Conservation (phyloP, 1,284 basidiomycete genomes). For the Tilletia caries region DNA sequence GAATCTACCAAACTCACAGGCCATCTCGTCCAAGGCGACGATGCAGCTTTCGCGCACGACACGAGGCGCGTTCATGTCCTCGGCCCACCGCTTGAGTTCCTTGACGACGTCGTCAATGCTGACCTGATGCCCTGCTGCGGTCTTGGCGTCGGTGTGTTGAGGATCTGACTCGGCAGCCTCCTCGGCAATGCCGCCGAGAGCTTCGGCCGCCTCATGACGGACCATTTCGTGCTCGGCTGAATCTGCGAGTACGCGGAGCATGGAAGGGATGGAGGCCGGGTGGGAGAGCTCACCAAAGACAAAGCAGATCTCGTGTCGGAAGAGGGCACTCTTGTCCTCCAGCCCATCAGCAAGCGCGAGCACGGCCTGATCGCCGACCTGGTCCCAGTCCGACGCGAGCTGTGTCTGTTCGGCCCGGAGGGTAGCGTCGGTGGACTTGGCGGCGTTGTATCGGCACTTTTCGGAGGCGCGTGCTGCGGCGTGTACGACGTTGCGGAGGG, state of each 20-base stretch:
- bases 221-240: constrained; percentile 88
- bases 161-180: constrained; percentile 59
- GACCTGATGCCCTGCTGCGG: constrained; percentile 50
- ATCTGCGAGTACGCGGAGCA: constrained; percentile 74
- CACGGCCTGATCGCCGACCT: constrained; percentile 62
- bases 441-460: not conserved
- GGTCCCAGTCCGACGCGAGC: not conserved
- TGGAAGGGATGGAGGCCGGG: constrained; percentile 78
- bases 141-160: constrained; percentile 42
- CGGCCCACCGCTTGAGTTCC: constrained; percentile 80
- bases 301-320: constrained; percentile 94
- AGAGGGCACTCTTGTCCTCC: constrained; percentile 75
- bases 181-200: constrained; percentile 89
- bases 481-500: constrained; percentile 63
- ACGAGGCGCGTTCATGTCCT: constrained; percentile 70
- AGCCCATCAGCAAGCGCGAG: constrained; percentile 88
- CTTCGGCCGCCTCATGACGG: constrained; percentile 96
- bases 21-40: constrained; percentile 74
- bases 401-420: not conserved
- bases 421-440: not conserved
- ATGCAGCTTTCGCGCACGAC: constrained; percentile 95
- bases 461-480: constrained; percentile 17
- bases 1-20: constrained; percentile 32
- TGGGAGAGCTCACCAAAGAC: constrained; percentile 95
- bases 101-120: constrained; percentile 64